Conservation (phyloP, 2,329 filamentous ascomycete genomes). For the Cryoendolithus antarcticus region DNA sequence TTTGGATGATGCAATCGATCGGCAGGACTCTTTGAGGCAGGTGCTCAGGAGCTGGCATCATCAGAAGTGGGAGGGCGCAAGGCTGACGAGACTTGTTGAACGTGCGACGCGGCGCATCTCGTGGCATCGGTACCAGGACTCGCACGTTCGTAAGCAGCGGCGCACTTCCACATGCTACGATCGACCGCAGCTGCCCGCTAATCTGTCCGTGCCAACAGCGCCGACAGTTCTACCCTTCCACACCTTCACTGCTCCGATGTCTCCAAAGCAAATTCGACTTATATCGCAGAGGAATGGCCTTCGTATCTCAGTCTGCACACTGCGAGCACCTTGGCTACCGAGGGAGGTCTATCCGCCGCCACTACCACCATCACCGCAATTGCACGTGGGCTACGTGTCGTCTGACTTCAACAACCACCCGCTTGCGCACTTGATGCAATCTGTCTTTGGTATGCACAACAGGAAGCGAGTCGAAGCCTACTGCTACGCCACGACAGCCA, state of each 20-base stretch:
- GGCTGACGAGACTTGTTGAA: conserved; percentile 71
- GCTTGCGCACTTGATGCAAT: conserved; percentile 94
- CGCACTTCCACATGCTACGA: conserved; percentile 49
- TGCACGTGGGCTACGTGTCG: conserved; percentile 93
- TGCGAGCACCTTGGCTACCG: conserved; percentile 79
- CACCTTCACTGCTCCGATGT: conserved; percentile 89
- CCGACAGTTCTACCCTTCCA: conserved; percentile 95
- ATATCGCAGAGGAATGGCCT: conserved; percentile 93
- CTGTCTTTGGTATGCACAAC: conserved; percentile 87
- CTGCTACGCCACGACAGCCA: conserved; percentile 89
- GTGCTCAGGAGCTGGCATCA: conserved; percentile 48
- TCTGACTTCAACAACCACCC: conserved; percentile 99
- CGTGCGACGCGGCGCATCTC: conserved; percentile 64
- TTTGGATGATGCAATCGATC: conserved; percentile 21
- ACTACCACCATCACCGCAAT: conserved; percentile 61
- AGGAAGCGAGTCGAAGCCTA: conserved; percentile 63
- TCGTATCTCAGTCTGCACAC: conserved; percentile 80
- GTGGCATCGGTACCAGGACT: conserved; percentile 82
- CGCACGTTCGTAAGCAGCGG: conserved; percentile 50
- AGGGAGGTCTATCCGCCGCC: conserved; percentile 73
- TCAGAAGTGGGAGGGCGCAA: conserved; percentile 76
- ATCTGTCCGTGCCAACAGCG: conserved; percentile 67
- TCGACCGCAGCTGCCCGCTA: conserved; percentile 60
- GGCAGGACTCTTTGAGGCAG: conserved; percentile 25
- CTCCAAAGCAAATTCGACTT: conserved; percentile 77